Evolutionary conservation across 1,139 yeast species (phyloP), one percentile per base, ranked within the genome.

Genomic region (Wickerhamiella pararugosa): DNA sequence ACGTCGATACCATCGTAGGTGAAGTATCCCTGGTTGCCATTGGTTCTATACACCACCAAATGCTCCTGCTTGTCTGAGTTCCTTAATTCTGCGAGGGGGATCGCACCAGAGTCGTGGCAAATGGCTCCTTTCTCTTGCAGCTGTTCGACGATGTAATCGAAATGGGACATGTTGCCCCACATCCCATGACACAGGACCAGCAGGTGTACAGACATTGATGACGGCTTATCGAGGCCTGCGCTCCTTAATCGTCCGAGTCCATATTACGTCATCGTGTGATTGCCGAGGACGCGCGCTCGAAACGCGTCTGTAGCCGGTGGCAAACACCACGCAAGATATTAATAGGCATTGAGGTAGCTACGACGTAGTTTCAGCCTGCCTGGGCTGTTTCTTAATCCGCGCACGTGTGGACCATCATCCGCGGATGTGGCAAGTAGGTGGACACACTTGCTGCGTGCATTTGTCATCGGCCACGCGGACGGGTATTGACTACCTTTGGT

Each of bases 1-100:
- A 83, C 75, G 51, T 82, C 94, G 30, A 83, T 75, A 1, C 94
- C 94, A 54, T 83, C 94, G 53, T 82, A 78, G 1, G 94, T 83
- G 52, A 73, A 70, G 56, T 75, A 80, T 8, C 70, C 70, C 47
- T 76, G 70, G 55, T 79, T 83, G 8, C 79, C 68, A 21, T 70
- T 70, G 0, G 90, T 70, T 37, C 74, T 67, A 53, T 77, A 73
- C 7, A 77, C 69, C 0, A 69, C 59, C 2, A 79, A 52, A 39
- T 29, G n/a, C 25, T 9, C 29, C 29, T 25, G 28, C 5, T 27
- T 29, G 11, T 10, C 36, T 15, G 21, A 15, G 21, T 15, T 15
- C 4, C 21, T 15, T 21, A 59, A 25, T 25, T 34, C 37, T 28
- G 27, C 32, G 26, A 28, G 8, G n/a, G 32, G 32, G 15, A 39